Evolutionary conservation across 768 basidiomycete species (phyloP).

Genomic region (Tricholoma sp.): DNA sequence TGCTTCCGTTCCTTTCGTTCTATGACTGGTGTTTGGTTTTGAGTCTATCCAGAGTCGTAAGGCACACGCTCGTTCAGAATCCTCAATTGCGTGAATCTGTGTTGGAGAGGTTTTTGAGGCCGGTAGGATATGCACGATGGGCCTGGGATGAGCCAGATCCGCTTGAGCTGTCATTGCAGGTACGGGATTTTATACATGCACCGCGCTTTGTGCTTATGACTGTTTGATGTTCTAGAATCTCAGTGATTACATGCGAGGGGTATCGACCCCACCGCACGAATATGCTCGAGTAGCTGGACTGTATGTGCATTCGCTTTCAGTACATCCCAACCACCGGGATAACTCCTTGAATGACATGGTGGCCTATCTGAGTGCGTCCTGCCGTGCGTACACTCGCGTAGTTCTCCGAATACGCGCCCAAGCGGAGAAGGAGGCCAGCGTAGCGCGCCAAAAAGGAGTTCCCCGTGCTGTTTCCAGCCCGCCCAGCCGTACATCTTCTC

Average conservation of each 20-base stretch:
- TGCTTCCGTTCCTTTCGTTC: constrained; percentile 66
- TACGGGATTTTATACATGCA: constrained; percentile 25
- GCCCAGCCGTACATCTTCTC: constrained; percentile 68
- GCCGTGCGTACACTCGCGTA: constrained; percentile 76
- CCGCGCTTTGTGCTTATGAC: not conserved
- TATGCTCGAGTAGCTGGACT: constrained; percentile 57
- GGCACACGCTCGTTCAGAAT: constrained; percentile 42
- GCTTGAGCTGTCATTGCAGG: constrained; percentile 57
- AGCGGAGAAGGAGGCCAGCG: constrained; percentile 54
- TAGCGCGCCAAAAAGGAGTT: constrained; percentile 17
- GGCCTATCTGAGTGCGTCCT: constrained; percentile 51
- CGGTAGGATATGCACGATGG: constrained; percentile 76
- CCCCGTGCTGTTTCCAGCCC: constrained; percentile 30
- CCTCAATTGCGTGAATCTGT: constrained; percentile 55
- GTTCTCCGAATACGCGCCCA: constrained; percentile 74
- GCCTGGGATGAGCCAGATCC: constrained; percentile 54
- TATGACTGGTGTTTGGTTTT: constrained; percentile 66
- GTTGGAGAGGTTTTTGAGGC: constrained; percentile 62
- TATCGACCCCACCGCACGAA: constrained; percentile 70
- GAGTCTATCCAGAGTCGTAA: constrained; percentile 49
- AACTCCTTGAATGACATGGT: constrained; percentile 37
- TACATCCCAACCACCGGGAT: constrained; percentile 31
- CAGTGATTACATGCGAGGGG: constrained; percentile 73
- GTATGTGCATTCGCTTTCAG: constrained; percentile 46
- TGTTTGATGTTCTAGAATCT: constrained; percentile 52